Evolutionary conservation across 352 stramenopile genomes (phyloP), one percentile per base, ranked within the genome.

Genomic region (Globisporangium okanoganense): DNA sequence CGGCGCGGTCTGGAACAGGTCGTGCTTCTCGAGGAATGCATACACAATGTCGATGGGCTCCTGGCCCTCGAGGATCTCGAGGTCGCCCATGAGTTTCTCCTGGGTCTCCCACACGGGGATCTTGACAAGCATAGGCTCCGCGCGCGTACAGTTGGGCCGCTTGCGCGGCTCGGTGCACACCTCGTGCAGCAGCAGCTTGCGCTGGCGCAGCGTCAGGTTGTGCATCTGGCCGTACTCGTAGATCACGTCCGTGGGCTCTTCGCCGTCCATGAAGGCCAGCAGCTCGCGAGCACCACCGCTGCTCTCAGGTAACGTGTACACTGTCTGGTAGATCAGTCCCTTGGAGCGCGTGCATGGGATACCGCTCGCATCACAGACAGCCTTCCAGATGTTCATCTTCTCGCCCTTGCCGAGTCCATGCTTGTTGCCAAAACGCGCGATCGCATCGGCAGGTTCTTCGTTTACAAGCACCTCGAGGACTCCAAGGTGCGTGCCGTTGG

Each of bases 1-100:
- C 44, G 85, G 85, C 29, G 70, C 82, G 5, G 85, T 89, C 61
- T 94, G 85, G 63, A 94, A 92, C 25, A 94, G 51, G 47, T 94
- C 85, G 68, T 94, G 85, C 56, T 94, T 94, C 47, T 94, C 85
- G 56, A 94, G 75, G 53, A 94, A 94, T 18, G 85, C 77, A 57
- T 94, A 92, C n/a, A 94, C 80, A 33, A 88, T 71, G 50, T 94
- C 85, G 2, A 92, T 62, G 7, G 85, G 85, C 61, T 94, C 85
- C 65, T 94, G 85, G 27, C 77, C 85, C 59, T 92, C 85, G 41
- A 88, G 73, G 12, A 94, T 75, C 58, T 91, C 71, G 0, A 94
- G 70, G 38, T 88, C 76, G 22, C 79, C 85, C 38, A 92, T 69
- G 33, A 91, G 89, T 40, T 86, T 86, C 43, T 80, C 73, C 0